A percentile compares a stretch with the other conserved stretches of the same genome.
Evolutionary conservation across 352 stramenopile genomes (phyloP).

Genomic region (Blastocystis hominis): DNA sequence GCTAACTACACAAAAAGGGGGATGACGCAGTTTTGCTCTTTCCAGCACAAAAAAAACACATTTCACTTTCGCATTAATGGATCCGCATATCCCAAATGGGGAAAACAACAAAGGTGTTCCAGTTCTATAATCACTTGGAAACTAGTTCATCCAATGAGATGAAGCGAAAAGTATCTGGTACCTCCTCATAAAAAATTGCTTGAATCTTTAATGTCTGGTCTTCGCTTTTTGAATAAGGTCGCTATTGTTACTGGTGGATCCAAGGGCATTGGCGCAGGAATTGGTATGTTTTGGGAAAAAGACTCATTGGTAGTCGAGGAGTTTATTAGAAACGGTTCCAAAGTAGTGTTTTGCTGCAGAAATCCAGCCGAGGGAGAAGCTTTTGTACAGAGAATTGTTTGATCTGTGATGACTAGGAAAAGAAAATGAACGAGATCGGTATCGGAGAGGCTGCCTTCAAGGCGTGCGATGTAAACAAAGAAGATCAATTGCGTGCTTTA

Average conservation of each 20-base stretch:
- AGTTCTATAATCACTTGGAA: neutral
- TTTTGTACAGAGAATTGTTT: neutral
- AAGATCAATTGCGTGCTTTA: constrained; percentile 32
- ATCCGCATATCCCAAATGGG: neutral
- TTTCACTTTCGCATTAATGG: neutral
- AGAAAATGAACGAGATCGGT: constrained; percentile 47
- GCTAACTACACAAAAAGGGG: too few species aligned
- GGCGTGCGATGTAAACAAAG: constrained; percentile 54
- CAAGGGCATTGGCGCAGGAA: constrained; percentile 55
- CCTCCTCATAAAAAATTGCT: neutral
- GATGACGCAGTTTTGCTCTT: too few species aligned
- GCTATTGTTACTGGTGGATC: constrained; percentile 55
- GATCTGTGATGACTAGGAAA: constrained; percentile 5
- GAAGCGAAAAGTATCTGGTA: too few species aligned
- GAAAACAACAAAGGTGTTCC: neutral
- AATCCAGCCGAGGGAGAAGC: constrained; percentile 37
- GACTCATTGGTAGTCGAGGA: constrained; percentile 43
- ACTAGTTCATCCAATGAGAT: neutral
- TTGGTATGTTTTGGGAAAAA: neutral
- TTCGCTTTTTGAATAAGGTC: constrained; percentile 53
- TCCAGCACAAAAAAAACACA: too few species aligned
- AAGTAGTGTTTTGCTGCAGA: constrained; percentile 55
- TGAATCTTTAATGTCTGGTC: neutral
- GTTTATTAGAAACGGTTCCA: constrained; percentile 52
- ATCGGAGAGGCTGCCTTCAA: constrained; percentile 45